Percentiles rank a stretch among this genome's conserved stretches.
Evolutionary conservation across 495 filamentous ascomycete species (phyloP).

Genomic region (Daldinia grandis): DNA sequence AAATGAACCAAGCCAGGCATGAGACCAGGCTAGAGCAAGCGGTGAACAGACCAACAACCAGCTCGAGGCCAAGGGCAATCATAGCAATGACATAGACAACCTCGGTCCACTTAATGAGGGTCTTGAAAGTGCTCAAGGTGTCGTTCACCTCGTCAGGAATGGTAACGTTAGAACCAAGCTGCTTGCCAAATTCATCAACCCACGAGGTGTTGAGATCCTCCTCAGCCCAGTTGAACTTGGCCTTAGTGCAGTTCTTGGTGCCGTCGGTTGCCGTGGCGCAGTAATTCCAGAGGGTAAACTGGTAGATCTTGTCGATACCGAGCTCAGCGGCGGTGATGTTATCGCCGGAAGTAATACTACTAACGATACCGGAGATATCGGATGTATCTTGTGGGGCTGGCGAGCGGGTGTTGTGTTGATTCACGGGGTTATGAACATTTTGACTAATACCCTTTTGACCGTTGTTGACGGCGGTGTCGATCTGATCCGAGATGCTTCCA

Average conservation of each 20-base stretch:
- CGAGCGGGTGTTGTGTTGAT: constrained; percentile 22
- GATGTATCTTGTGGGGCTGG: constrained; percentile 29
- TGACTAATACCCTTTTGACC: constrained; percentile 25
- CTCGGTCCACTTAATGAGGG: constrained; percentile 82
- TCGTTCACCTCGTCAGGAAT: constrained; percentile 71
- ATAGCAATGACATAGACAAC: constrained; percentile 76
- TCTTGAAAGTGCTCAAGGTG: constrained; percentile 73
- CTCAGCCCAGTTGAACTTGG: constrained; percentile 81
- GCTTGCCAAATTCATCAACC: constrained; percentile 52
- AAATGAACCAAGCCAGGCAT: constrained; percentile 59
- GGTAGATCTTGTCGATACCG: constrained; percentile 78
- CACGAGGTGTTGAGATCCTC: constrained; percentile 64
- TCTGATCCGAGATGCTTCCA: constrained; percentile 27
- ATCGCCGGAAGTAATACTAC: constrained; percentile 17
- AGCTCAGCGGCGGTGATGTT: constrained; percentile 63
- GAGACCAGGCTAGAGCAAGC: constrained; percentile 59
- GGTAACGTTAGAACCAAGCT: constrained; percentile 51
- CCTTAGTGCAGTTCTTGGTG: constrained; percentile 64
- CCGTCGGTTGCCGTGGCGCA: constrained; percentile 65
- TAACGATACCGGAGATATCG: constrained; percentile 27
- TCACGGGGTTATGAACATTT: constrained; percentile 18
- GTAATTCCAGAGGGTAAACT: constrained; percentile 86
- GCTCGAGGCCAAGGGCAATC: constrained; percentile 74
- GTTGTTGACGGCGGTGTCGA: constrained; percentile 34
- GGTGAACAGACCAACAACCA: constrained; percentile 80